These are phyloP conservation scores for Beta lomatogona DNA, from an alignment of 179 eudicot species.

Conservation along the genomic window DNA sequence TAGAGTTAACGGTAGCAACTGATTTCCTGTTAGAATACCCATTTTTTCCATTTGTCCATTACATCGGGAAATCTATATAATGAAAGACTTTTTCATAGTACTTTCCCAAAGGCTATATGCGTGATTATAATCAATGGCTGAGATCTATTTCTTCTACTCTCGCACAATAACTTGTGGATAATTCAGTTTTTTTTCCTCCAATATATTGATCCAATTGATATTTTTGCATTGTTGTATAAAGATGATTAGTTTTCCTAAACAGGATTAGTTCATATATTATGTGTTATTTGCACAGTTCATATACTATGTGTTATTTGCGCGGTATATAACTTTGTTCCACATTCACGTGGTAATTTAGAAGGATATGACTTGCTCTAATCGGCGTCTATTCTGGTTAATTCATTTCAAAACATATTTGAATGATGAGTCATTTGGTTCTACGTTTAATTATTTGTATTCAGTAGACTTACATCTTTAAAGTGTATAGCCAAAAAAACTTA, in stretches of 20 bases:
- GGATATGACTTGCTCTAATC: no score
- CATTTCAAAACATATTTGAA: background rate
- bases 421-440: no score
- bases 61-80: no score
- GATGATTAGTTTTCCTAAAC: background rate
- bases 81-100: no score
- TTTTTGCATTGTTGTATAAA: background rate
- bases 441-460: no score
- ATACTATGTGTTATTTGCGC: background rate
- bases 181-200: background rate
- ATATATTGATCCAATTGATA: no score
- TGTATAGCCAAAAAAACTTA: no score
- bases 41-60: background rate
- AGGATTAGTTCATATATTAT: no score
- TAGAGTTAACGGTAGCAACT: slow-evolving; percentile 28
- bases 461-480: no score
- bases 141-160: background rate
- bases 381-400: no score
- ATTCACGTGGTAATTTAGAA: no score
- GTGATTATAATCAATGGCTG: background rate
- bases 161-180: background rate
- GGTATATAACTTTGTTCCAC: no score
- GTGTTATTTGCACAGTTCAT: background rate
- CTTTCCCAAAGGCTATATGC: background rate
- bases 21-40: slow-evolving; percentile 15